Percentiles rank a stretch among this genome's conserved stretches.
Conservation (phyloP, 225 moss, liverwort and hornwort species). For the Pseudisothecium myosuroides region DNA sequence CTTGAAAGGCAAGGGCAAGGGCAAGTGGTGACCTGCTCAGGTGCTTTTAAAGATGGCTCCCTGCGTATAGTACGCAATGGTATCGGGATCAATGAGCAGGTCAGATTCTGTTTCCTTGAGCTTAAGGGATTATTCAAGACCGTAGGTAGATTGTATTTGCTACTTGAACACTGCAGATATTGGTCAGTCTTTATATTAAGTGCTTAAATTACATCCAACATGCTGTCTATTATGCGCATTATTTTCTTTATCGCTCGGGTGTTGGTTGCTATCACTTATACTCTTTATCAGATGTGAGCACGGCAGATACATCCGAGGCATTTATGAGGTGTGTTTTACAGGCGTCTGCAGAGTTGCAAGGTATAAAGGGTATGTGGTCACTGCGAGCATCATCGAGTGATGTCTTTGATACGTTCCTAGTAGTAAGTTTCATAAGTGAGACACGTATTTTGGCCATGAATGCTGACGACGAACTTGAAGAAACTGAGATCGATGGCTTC, state of each 20-base stretch:
- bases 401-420: conserved; percentile 80
- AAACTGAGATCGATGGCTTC: conserved; percentile 97
- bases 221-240: not conserved
- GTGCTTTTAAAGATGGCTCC: conserved; percentile 97
- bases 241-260: not conserved
- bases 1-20: conserved; percentile 98
- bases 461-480: conserved; percentile 95
- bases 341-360: conserved; percentile 98
- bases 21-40: conserved; percentile 97
- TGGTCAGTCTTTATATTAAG: not conserved
- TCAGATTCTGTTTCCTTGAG: not conserved
- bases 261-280: not conserved
- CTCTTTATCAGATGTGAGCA: not conserved
- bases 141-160: not conserved
- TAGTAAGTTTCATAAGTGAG: conserved; percentile 98
- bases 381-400: conserved; percentile 88
- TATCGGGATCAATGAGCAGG: conserved; percentile 99
- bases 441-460: conserved; percentile 99
- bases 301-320: not conserved
- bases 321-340: conserved; percentile 24
- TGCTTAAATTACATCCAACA: not conserved
- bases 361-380: conserved; percentile 99
- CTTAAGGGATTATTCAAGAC: not conserved
- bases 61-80: conserved; percentile 97
- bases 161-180: not conserved